Evolutionary conservation across 768 basidiomycete genomes (phyloP), one percentile per base, ranked within the genome.

Genomic region (Boletus eberwhitei): DNA sequence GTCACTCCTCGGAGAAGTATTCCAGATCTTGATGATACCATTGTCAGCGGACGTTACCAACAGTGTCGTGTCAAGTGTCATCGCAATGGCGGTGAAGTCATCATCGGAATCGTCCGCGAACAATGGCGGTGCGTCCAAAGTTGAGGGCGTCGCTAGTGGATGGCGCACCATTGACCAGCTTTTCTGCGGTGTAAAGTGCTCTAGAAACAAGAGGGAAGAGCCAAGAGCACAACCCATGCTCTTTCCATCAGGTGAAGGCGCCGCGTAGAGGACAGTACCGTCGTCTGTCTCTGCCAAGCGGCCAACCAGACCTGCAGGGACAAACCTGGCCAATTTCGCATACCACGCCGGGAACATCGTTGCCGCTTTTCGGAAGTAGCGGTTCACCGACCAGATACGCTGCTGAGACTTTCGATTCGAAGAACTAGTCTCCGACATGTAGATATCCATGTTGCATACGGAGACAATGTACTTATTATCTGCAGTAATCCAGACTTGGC

Each of bases 401-500:
- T 48, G 54, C 4, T 42, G n/a, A 9, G 61, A 48, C 47, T 54
- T 59, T 42, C 52, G 48, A 32, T 14, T 50, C 8, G 49, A 29
- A 46, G 52, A 24, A 21, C 36, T 26, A n/a, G 36, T 55, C 8
- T 51, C 43, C 62, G 61, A 63, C 45, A 48, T 42, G 21, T 52
- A 59, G 21, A 63, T 48, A 35, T 59, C 52, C 47, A 51, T 53
- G 35, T 48, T 50, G 50, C 62, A 63, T 16, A 47, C 49, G 35
- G 61, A 59, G 21, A 56, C 43, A 36, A 63, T 22, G 29, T 54
- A 34, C 40, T 48, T 51, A 22, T 52, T 43, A 29, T 63, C 62
- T 31, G 57, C 47, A 7, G 62, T 63, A n/a, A 63, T 50, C 57
- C 58, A 55, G 22, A 63, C 62, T n/a, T 45, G 50, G 17, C 14